Evolutionary conservation across 495 filamentous ascomycete genomes (phyloP).

Genomic region (Sphaerosporella brunnea): DNA sequence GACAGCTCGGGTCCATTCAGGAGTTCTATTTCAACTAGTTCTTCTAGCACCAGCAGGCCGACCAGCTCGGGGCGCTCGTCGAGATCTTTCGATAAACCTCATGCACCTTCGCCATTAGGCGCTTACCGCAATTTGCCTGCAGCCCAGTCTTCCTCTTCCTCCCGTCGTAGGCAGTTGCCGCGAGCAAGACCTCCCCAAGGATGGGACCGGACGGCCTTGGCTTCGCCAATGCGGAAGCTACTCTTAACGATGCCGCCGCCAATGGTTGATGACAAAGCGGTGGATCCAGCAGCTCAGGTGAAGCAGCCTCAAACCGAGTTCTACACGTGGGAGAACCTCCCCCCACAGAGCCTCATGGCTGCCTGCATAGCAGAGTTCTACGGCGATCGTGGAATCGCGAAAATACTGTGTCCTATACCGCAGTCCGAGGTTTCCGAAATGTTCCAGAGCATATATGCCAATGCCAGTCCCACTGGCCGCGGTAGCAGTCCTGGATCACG

Average conservation of each 20-base stretch:
- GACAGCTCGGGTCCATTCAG: not conserved
- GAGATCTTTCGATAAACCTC: too few species aligned
- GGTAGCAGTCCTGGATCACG: not conserved
- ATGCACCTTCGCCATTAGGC: too few species aligned
- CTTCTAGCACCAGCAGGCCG: not conserved
- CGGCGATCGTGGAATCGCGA: not conserved
- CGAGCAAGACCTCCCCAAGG: not conserved
- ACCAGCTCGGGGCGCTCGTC: not conserved
- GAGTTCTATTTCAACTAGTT: not conserved
- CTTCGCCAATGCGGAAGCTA: slow-evolving; percentile 3
- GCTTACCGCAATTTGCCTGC: too few species aligned
- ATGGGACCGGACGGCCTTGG: not conserved
- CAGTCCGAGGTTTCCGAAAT: slow-evolving; percentile 2
- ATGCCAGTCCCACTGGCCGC: not conserved
- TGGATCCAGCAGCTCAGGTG: not conserved
- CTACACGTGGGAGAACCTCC: slow-evolving; percentile 10
- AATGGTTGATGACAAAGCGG: not conserved
- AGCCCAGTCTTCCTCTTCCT: too few species aligned
- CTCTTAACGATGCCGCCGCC: slow-evolving; percentile 1
- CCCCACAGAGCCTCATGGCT: not conserved
- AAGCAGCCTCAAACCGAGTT: slow-evolving; percentile 5
- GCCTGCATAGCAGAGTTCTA: slow-evolving; percentile 3
- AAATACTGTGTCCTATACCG: slow-evolving; percentile 2
- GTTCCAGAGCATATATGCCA: slow-evolving; percentile 1
- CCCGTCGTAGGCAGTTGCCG: too few species aligned